phyloP scores from a whole-genome alignment of 2,329 filamentous ascomycete genomes.

The Botrytis deweyae region DNA sequence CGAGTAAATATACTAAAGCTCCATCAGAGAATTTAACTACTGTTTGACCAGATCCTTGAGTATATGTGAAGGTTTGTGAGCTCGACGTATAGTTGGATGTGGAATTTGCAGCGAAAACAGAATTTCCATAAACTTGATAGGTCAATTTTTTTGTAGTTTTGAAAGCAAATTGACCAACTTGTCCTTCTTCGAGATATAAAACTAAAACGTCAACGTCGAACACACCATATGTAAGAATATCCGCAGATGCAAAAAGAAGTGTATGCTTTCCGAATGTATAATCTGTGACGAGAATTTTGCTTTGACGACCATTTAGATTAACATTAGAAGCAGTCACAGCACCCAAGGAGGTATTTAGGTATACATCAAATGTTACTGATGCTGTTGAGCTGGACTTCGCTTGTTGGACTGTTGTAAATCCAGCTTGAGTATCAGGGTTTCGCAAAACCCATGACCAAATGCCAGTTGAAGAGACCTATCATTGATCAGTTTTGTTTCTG shows the following conservation, averaged over 20 bases:
- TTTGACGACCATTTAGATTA: slow-evolving; percentile 52
- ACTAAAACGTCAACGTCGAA: slow-evolving; percentile 50
- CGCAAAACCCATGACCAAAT: slow-evolving; percentile 53
- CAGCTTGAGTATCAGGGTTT: slow-evolving; percentile 48
- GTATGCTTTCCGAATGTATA: slow-evolving; percentile 49
- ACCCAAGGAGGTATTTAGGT: slow-evolving; percentile 49
- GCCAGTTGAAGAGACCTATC: slow-evolving; percentile 39
- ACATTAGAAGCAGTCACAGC: slow-evolving; percentile 46
- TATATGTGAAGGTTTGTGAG: slow-evolving; percentile 46
- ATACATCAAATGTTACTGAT: slow-evolving; percentile 48
- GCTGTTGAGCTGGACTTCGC: slow-evolving; percentile 45
- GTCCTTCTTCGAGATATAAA: slow-evolving; percentile 50
- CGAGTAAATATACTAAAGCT: slow-evolving; percentile 52
- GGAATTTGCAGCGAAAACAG: slow-evolving; percentile 39
- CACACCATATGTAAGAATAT: slow-evolving; percentile 49
- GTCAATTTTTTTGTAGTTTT: slow-evolving; percentile 41
- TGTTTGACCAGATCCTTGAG: slow-evolving; percentile 47
- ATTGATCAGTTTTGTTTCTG: not conserved
- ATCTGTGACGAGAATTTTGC: slow-evolving; percentile 55
- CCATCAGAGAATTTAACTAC: slow-evolving; percentile 49
- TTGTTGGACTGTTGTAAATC: slow-evolving; percentile 53
- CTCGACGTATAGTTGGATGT: slow-evolving; percentile 35
- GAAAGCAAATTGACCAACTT: slow-evolving; percentile 51
- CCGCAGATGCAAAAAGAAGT: slow-evolving; percentile 52
- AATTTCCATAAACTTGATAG: slow-evolving; percentile 45